These are phyloP conservation scores for Micromonas pusilla DNA, from an alignment of 139 green algal genomes.

Conservation along the genomic window DNA sequence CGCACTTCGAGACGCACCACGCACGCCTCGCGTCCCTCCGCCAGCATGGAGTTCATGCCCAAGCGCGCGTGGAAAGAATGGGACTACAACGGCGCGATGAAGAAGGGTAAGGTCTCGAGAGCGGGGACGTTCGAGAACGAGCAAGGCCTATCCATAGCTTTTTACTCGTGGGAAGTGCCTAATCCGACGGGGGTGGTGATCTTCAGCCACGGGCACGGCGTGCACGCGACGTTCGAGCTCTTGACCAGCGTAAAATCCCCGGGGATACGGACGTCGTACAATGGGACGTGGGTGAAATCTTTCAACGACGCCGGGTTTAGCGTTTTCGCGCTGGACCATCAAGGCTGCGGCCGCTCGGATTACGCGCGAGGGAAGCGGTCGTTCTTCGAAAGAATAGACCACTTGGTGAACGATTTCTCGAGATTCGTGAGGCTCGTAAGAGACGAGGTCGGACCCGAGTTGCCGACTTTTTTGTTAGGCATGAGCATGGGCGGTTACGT, in stretches of 20 bases:
- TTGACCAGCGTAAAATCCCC: background rate
- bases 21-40: too few species aligned
- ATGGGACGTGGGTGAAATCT: background rate
- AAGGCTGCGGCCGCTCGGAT: constrained; percentile 8
- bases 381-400: background rate
- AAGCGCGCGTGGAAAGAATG: background rate
- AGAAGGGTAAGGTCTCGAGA: background rate
- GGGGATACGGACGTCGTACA: background rate
- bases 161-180: background rate
- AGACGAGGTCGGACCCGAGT: background rate
- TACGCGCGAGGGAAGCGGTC: background rate
- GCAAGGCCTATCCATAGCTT: background rate
- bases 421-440: background rate
- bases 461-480: background rate
- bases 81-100: background rate
- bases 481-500: constrained; percentile 2
- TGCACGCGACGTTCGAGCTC: constrained; percentile 12
- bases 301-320: background rate
- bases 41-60: background rate
- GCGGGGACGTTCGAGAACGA: background rate
- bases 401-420: constrained; percentile 7
- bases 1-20: too few species aligned
- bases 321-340: constrained; percentile 6
- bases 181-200: background rate
- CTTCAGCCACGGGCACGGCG: background rate